Base-by-base conservation (phyloP, 1,284 basidiomycete genomes). In the Apiotrichum siamense region DNA sequence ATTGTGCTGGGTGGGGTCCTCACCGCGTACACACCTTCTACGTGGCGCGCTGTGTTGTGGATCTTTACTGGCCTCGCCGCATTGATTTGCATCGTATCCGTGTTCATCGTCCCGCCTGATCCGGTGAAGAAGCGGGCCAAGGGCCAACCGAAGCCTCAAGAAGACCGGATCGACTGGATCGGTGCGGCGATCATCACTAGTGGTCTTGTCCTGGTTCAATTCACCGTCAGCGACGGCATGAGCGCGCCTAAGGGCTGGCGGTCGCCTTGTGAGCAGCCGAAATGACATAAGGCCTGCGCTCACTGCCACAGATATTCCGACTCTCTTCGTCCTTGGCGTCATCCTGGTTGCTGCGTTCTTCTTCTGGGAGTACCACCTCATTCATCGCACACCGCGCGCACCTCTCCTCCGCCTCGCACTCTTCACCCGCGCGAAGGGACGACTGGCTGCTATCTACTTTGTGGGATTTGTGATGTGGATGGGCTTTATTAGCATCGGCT, bases 161-260 rank as follows among this genome's bases (percentile, higher is more conserved):
- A 20, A 12, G 41, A 43, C 27, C 29, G 23, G 27, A 49, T 58
- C 17, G 57, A 58, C 37, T 52, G 54, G 54, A n/a, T 48, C 9
- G 57, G 57, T 10, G 57, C 57, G 5, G 38, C 39, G n/a, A 42
- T 58, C 21, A 42, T 55, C 24, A 58, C 57, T 13, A 31, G 37
- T 12, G 57, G 57, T 7, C 54, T 58, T 1, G 49, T 58, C 21
- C 53, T 90, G 4, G 77, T 91, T 57, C 78, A 86, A 6, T 90
- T 89, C 61, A 82, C 84, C 0, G 78, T 92, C 1, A 81, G 83
- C 27, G 81, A 88, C 62, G 87, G 84, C 3, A 79, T 80, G 33
- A 73, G 80, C 7, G 85, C 83, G 1, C 77, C 81, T 0, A 57
- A 81, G 13, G 78, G 80, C 23, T 90, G 86, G 86, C 74, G 65